phyloP scores from a whole-genome alignment of 805 yeast species.

The Sugiyamaella mastotermitis region DNA sequence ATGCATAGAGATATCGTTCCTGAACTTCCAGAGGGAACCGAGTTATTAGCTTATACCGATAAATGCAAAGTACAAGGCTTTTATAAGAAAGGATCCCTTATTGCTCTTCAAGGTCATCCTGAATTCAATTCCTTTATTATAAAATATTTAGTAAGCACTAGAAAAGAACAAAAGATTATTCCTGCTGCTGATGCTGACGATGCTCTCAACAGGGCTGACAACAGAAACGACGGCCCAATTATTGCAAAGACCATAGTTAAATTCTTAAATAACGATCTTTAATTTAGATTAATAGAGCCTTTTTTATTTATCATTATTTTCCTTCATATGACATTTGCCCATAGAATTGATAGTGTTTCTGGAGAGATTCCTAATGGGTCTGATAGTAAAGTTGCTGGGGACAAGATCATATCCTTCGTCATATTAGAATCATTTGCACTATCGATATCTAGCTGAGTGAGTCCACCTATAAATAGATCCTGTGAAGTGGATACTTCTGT shows the following conservation, averaged over 20 bases:
- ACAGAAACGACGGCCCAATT: conserved; percentile 19
- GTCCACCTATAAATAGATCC: too few relatives aligned
- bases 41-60: conserved; percentile 48
- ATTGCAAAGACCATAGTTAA: conserved; percentile 19
- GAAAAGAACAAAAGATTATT: conserved; percentile 16
- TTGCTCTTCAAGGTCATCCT: conserved; percentile 88
- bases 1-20: conserved; percentile 54
- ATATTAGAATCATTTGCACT: too few relatives aligned
- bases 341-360: too few relatives aligned
- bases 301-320: too few relatives aligned
- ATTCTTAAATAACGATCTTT: conserved; percentile 8
- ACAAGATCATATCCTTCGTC: too few relatives aligned
- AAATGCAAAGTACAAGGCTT: conserved; percentile 65
- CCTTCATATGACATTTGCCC: too few relatives aligned
- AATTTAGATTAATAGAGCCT: too few relatives aligned
- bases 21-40: conserved; percentile 35
- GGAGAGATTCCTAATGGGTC: too few relatives aligned
- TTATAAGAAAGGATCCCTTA: conserved; percentile 41
- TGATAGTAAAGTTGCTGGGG: too few relatives aligned
- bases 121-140: conserved; percentile 48
- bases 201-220: conserved; percentile 8
- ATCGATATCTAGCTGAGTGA: too few relatives aligned
- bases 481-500: too few relatives aligned
- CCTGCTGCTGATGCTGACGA: conserved; percentile 12
- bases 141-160: conserved; percentile 12